Conservation (phyloP, 129 eudicot genomes). For the Calendula officinalis region DNA sequence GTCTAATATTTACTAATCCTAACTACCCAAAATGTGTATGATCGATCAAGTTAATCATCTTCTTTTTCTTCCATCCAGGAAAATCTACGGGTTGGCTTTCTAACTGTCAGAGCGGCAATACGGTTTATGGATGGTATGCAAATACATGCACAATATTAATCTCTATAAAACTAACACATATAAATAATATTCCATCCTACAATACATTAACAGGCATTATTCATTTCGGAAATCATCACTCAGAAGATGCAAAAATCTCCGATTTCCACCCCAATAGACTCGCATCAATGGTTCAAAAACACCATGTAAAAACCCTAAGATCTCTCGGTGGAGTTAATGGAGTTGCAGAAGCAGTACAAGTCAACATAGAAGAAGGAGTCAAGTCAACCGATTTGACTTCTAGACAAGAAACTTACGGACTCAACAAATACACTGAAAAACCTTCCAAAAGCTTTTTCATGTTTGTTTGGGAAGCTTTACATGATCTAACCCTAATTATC, state of each 20-base stretch:
- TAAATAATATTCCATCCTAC: background rate
- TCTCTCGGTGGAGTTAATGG: slow-evolving; percentile 64
- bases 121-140: slow-evolving; percentile 59
- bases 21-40: too few species aligned
- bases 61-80: slow-evolving; percentile 42
- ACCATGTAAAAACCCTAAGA: slow-evolving; percentile 42
- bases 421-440: slow-evolving; percentile 76
- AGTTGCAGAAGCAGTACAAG: slow-evolving; percentile 49
- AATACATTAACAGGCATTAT: slow-evolving; percentile 2
- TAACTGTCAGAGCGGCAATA: slow-evolving; percentile 46
- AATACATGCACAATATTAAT: background rate
- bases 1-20: background rate
- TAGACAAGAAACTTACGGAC: slow-evolving; percentile 68
- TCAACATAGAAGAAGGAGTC: slow-evolving; percentile 63
- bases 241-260: slow-evolving; percentile 47
- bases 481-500: slow-evolving; percentile 78
- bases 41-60: background rate
- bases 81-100: slow-evolving; percentile 37
- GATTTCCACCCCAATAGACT: slow-evolving; percentile 64
- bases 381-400: slow-evolving; percentile 40
- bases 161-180: background rate
- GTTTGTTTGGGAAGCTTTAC: slow-evolving; percentile 93
- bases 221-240: slow-evolving; percentile 36
- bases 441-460: slow-evolving; percentile 72
- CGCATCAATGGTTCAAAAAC: slow-evolving; percentile 60